These are phyloP conservation scores for Cercospora brassicicola DNA, from an alignment of 2,329 filamentous ascomycete genomes.

Conservation along the genomic window DNA sequence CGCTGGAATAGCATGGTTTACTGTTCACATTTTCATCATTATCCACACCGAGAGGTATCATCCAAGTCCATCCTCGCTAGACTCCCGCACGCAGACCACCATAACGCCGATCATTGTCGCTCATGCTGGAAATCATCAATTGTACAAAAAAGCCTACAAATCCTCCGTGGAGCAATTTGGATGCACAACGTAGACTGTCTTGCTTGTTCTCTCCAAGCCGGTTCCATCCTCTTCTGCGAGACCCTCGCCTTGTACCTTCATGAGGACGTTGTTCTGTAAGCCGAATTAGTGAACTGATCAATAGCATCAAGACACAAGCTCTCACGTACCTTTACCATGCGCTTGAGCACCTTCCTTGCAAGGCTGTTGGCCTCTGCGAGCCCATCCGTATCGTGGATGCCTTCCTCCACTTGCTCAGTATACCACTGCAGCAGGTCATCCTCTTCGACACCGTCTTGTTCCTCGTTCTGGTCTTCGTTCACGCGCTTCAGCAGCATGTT, in stretches of 20 bases:
- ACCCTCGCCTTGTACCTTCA: conserved; percentile 74
- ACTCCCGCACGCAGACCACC: background rate
- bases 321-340: conserved; percentile 79
- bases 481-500: conserved; percentile 81
- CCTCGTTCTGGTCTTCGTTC: conserved; percentile 73
- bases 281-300: conserved; percentile 10
- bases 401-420: conserved; percentile 82
- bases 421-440: conserved; percentile 86
- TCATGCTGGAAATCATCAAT: background rate
- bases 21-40: background rate
- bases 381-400: conserved; percentile 78
- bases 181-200: conserved; percentile 82
- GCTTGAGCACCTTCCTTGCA: conserved; percentile 82
- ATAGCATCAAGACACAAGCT: background rate
- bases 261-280: conserved; percentile 58
- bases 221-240: conserved; percentile 74
- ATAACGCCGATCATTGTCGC: background rate
- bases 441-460: conserved; percentile 80
- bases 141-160: conserved; percentile 5
- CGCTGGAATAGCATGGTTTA: background rate
- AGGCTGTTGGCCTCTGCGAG: conserved; percentile 72
- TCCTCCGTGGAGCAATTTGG: conserved; percentile 86
- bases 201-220: conserved; percentile 50
- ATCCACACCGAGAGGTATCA: background rate
- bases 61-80: background rate